Evolutionary conservation across 2,329 filamentous ascomycete genomes (phyloP).

Genomic region (Setomelanomma holmii): DNA sequence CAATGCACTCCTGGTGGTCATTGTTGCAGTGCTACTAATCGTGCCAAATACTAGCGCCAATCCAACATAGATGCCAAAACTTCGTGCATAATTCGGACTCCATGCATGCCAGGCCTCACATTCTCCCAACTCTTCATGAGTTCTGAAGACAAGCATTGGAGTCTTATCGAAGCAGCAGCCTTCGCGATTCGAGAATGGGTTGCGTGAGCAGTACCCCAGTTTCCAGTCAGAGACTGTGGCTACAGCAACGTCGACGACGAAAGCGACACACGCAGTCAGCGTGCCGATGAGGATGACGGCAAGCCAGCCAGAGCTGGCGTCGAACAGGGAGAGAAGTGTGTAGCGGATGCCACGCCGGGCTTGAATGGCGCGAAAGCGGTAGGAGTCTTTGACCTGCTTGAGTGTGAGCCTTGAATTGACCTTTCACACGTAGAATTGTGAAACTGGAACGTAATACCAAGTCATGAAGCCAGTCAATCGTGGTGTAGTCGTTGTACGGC

Average conservation of each 20-base stretch:
- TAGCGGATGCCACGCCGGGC: conserved; percentile 53
- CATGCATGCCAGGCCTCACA: conserved; percentile 56
- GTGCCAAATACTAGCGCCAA: conserved; percentile 59
- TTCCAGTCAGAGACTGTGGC: conserved; percentile 66
- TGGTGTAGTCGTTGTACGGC: conserved; percentile 68
- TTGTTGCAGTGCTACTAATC: conserved; percentile 57
- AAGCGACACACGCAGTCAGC: conserved; percentile 63
- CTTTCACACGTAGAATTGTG: too few species aligned
- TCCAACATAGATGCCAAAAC: conserved; percentile 58
- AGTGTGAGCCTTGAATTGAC: not conserved
- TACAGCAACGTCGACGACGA: conserved; percentile 62
- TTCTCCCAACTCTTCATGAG: conserved; percentile 15
- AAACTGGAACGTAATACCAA: conserved; percentile 54
- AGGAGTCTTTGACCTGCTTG: conserved; percentile 62
- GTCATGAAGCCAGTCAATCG: conserved; percentile 69
- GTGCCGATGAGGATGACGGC: conserved; percentile 62
- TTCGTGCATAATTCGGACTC: conserved; percentile 50
- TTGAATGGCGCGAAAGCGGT: conserved; percentile 58
- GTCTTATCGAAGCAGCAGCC: conserved; percentile 54
- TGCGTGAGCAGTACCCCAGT: conserved; percentile 60
- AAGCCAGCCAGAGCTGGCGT: conserved; percentile 63
- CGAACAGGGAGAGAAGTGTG: conserved; percentile 52
- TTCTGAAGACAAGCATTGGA: conserved; percentile 20
- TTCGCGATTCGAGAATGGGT: conserved; percentile 57
- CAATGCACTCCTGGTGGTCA: conserved; percentile 59